These are phyloP conservation scores for Trapa bicornis DNA, from an alignment of 345 rosid genomes.

Conservation along the genomic window DNA sequence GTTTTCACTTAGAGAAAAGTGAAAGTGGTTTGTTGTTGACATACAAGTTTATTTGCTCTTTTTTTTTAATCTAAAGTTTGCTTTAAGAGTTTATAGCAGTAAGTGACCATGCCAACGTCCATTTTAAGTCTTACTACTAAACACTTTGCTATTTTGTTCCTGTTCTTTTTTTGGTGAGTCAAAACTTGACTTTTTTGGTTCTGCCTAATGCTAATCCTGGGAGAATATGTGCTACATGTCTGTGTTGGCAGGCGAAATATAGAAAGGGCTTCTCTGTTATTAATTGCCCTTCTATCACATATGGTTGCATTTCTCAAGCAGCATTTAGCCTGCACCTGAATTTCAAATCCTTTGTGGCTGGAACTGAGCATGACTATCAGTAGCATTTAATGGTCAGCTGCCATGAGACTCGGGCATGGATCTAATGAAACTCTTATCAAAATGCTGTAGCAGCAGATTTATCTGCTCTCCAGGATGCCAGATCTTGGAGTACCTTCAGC, in stretches of 20 bases:
- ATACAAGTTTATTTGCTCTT: background rate
- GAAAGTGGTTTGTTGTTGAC: background rate
- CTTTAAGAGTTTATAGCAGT: background rate
- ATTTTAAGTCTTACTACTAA: no score
- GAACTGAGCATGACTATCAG: background rate
- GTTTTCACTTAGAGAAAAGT: background rate
- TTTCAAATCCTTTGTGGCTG: background rate
- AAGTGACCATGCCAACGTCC: no score
- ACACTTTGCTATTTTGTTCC: no score
- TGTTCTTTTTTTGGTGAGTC: background rate
- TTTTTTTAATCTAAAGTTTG: no score
- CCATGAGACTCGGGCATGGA: background rate
- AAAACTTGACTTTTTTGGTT: background rate
- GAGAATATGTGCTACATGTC: background rate
- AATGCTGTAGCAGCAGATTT: no score
- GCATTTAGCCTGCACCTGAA: background rate
- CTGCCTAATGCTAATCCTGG: background rate
- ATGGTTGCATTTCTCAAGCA: background rate
- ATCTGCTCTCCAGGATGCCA: no score
- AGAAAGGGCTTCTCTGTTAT: background rate
- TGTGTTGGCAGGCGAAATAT: background rate
- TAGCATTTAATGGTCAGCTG: background rate
- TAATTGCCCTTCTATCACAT: background rate
- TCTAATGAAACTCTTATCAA: no score
- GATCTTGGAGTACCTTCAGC: no score